Percentiles rank a stretch among this genome's conserved stretches.
Conservation (phyloP, 257 asterid genomes). For the Linderniella brevidens region DNA sequence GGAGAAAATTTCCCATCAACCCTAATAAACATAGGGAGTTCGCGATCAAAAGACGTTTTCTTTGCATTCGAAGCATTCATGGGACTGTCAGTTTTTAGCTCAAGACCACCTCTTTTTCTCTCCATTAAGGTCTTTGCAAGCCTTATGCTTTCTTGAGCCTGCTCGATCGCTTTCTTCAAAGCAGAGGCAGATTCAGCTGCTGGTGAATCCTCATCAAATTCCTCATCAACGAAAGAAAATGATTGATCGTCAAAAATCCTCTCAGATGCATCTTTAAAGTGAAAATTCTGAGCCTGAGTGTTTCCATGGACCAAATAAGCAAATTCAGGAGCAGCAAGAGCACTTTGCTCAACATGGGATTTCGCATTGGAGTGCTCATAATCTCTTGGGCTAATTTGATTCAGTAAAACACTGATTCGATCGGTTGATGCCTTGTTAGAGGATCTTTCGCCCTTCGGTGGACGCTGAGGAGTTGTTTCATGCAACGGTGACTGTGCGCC, state of each 20-base stretch:
- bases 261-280: conserved; percentile 21
- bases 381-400: too few species aligned
- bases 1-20: conserved; percentile 20
- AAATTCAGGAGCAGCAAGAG: conserved; percentile 20
- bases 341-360: too few species aligned
- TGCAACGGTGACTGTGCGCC: conserved; percentile 13
- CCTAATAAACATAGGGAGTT: conserved; percentile 10
- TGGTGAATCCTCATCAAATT: conserved; percentile 58
- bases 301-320: conserved; percentile 49
- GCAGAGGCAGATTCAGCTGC: conserved; percentile 76
- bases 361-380: too few species aligned
- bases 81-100: conserved; percentile 19
- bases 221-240: conserved; percentile 47
- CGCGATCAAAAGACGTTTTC: conserved; percentile 7
- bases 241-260: conserved; percentile 18
- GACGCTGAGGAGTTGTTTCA: conserved; percentile 17
- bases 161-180: conserved; percentile 64
- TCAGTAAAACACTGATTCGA: too few species aligned
- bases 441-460: conserved; percentile 10
- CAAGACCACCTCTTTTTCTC: conserved; percentile 29
- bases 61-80: conserved; percentile 15
- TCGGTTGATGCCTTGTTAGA: too few species aligned
- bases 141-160: conserved; percentile 84
- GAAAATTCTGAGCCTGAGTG: conserved; percentile 21
- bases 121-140: conserved; percentile 69